Conservation (phyloP, 2,329 filamentous ascomycete species). For the Rhytidhysteron rufulum region DNA sequence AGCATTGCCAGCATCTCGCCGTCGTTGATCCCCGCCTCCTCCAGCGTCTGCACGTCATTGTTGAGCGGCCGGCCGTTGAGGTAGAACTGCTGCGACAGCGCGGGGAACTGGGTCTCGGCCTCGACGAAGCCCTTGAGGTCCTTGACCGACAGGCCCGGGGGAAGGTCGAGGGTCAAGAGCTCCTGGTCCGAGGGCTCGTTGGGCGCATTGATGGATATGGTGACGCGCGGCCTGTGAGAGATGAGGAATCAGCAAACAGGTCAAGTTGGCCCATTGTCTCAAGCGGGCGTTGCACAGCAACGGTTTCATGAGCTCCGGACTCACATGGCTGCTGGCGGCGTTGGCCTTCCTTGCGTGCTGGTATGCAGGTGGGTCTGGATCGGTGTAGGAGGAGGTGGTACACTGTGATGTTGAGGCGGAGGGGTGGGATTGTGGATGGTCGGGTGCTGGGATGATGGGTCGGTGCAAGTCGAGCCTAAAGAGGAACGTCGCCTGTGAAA, state of each 20-base stretch:
- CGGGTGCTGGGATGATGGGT: conserved; percentile 13
- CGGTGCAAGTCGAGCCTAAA: conserved; percentile 16
- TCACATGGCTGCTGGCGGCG: conserved; percentile 29
- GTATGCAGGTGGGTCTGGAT: conserved; percentile 32
- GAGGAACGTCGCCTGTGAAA: conserved; percentile 13
- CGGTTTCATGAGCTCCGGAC: conserved; percentile 19
- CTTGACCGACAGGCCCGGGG: conserved; percentile 75
- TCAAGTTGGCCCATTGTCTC: too few relatives aligned
- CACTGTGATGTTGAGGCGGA: conserved; percentile 19
- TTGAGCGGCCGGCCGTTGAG: conserved; percentile 80
- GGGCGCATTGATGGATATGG: conserved; percentile 76
- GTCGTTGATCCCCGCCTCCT: conserved; percentile 75
- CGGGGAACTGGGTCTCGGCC: conserved; percentile 72
- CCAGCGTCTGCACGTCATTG: conserved; percentile 75
- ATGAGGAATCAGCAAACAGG: conserved; percentile 19
- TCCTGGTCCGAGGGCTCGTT: conserved; percentile 65
- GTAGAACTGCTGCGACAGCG: conserved; percentile 76
- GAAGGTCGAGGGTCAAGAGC: conserved; percentile 77
- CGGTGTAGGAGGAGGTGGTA: conserved; percentile 29
- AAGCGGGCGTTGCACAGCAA: conserved; percentile 30
- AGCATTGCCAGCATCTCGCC: conserved; percentile 91
- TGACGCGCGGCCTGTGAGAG: conserved; percentile 68
- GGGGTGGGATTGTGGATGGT: conserved; percentile 9
- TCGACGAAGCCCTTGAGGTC: conserved; percentile 86
- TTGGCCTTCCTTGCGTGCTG: conserved; percentile 28